Evolutionary conservation across 768 basidiomycete genomes (phyloP), one percentile per base, ranked within the genome.

Genomic region (Tricholoma hemisulphureum): DNA sequence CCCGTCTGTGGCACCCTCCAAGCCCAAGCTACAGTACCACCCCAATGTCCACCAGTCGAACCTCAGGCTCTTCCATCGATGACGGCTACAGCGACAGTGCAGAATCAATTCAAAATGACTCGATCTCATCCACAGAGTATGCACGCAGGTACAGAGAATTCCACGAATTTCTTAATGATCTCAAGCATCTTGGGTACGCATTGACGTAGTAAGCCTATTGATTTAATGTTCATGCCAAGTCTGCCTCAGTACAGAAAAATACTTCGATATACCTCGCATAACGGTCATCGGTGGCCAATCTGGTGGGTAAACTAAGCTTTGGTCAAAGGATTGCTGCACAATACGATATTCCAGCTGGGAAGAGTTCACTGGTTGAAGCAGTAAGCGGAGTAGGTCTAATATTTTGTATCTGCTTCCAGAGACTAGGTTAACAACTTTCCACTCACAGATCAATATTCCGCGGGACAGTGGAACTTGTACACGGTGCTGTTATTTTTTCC

Each of bases 381-480:
- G 80, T 84, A 0, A 83, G 75, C 13, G 81, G 83, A 6, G 83
- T 85, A 61, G 21, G 80, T 64, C 9, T 39, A 23, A 18, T 23
- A 41, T 18, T 20, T 13, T 55, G 51, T 24, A 39, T 26, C 14
- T 41, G 23, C 18, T 51, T 48, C 26, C 16, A 48, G 46, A 21
- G 16, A 4, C 23, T 51, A 34, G 35, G 20, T 37, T 34, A 34
- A 34, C 23, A n/a, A 18, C n/a, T n/a, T n/a, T n/a, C 4, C 16
- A 10, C 26, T 6, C 3, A 4, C 46, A 86, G 85, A 82, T 86
- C 28, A 82, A 71, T 50, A 84, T 87, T 26, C 85, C 85, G 10
- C 72, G 85, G 29, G 85, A 85, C 39, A 81, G 81, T 41, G 83
- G 83, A 20, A 85, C 83, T 0, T 85, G 84, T 53, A 85, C 83